Evolutionary conservation across 2,329 filamentous ascomycete species (phyloP), one percentile per base, ranked within the genome.

Genomic region (Aspergillus sp.): DNA sequence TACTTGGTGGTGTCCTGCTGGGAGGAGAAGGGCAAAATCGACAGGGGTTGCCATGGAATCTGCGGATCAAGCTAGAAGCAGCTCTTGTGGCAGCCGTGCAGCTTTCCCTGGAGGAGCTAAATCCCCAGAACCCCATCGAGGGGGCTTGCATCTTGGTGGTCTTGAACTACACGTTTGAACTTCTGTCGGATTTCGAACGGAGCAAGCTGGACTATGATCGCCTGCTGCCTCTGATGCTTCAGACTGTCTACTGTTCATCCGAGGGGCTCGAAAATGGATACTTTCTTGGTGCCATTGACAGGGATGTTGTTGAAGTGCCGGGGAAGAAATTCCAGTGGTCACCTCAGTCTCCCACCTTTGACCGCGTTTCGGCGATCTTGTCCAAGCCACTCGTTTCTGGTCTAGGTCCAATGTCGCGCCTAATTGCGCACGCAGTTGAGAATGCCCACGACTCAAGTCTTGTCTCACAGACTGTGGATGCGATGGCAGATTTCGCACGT

Each of bases 191-290:
- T 44, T 64, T 69, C 3, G 76, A 83, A 48, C 76, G 77, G 52
- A 66, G 69, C 4, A 69, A 75, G 41, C 62, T 94, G 35, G 74
- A 88, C 57, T 85, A 83, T 65, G 79, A 88, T 54, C 68, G 73
- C 7, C 70, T 95, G 19, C 72, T 95, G 7, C 86, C 88, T 0
- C 72, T 86, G 0, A 70, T 86, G 34, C 73, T 87, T 32, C 79
- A 80, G 45, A 79, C 84, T 1, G 78, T 87, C 7, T 82, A 83
- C 5, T 83, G 83, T 38, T 82, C 80, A 0, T 74, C 73, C 0
- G 84, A 90, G 58, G 88, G 88, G 1, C 82, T 94, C 43, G 79
- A 84, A 53, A 81, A 83, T 12, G 88, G 83, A 0, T 82, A 86
- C 52, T 91, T 94, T 53, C 72, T 96, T 3, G 77, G 77, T 1